Evolutionary conservation across 768 basidiomycete genomes (phyloP).

Genomic region (Asterophora lycoperdoides): DNA sequence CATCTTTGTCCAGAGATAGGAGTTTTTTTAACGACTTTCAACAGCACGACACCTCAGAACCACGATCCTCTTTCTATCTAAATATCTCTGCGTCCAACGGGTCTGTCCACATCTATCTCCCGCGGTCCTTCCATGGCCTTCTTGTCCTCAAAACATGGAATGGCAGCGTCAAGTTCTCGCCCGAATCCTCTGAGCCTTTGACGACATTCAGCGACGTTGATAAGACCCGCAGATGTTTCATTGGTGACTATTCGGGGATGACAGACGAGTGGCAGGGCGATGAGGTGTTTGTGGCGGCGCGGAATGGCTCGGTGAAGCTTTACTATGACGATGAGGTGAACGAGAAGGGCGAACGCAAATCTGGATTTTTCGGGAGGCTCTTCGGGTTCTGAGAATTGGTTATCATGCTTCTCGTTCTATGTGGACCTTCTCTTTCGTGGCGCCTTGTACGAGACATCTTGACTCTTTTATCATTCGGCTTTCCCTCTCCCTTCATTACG

Average conservation of each 20-base stretch:
- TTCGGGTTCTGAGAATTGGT: slow-evolving; percentile 20
- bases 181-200: slow-evolving; percentile 20
- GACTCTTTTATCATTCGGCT: neutral
- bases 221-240: slow-evolving; percentile 27
- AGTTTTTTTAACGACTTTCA: neutral
- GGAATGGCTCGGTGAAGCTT: slow-evolving; percentile 33
- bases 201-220: slow-evolving; percentile 30
- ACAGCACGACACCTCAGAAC: slow-evolving; percentile 17
- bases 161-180: slow-evolving; percentile 28
- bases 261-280: slow-evolving; percentile 31
- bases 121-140: slow-evolving; percentile 38
- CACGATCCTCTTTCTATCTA: slow-evolving; percentile 23
- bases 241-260: slow-evolving; percentile 30
- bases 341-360: slow-evolving; percentile 7
- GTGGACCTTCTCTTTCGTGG: no score
- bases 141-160: slow-evolving; percentile 26
- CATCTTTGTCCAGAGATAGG: neutral
- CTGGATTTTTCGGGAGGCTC: slow-evolving; percentile 22
- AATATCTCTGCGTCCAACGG: slow-evolving; percentile 24
- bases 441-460: no score
- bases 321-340: slow-evolving; percentile 32
- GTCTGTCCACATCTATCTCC: slow-evolving; percentile 29
- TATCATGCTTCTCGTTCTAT: neutral
- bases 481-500: neutral
- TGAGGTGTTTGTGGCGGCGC: slow-evolving; percentile 28